Evolutionary conservation across 257 asterid species (phyloP), one percentile per base, ranked within the genome.

Genomic region (Solanum pinnatisectum): DNA sequence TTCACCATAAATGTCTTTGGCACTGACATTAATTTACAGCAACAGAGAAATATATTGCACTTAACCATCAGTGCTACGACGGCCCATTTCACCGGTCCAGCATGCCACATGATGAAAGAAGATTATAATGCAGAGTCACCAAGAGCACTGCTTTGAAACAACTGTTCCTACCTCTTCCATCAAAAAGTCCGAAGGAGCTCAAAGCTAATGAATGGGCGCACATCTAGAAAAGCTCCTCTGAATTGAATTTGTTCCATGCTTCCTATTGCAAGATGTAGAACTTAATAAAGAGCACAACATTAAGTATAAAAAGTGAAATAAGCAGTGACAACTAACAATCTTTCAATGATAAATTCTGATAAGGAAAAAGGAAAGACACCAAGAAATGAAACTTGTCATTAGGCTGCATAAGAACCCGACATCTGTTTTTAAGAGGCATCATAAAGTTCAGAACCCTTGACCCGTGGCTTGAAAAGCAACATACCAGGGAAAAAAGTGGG

Each of bases 201-300:
- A 74, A 87, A 52, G 87, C 33, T 82, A 82, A 89, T 63, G 89
- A 90, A 89, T 72, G 87, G 65, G 81, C 40, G 71, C 87, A 42
- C 87, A 71, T 87, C 93, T 94, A 98, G 94, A 95, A 98, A 88
- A 98, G 99, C 97, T 98, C 99, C 98, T 98, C 99, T 10, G 99
- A 98, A 92, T 96, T 98, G 49, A 98, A 95, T 90, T 98, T 98
- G 93, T 98, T 98, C 99, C 99, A 98, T 10, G 99, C 96, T 90
- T 96, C 99, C 99, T 98, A 86, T 92, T 90, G 84, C 60, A 73
- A 88, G 86, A 35, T 39, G 86, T 27, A 33, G 33, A 86, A 37
- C 36, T 89, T 15, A 65, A 82, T 77, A 42, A 82, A 89, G 11
- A 86, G 56, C 52, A 27, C 70, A 46, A 73, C 27, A 13, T 71